Evolutionary conservation across 2,329 filamentous ascomycete genomes (phyloP), one percentile per base, ranked within the genome.

Genomic region (Trichoderma sp.): DNA sequence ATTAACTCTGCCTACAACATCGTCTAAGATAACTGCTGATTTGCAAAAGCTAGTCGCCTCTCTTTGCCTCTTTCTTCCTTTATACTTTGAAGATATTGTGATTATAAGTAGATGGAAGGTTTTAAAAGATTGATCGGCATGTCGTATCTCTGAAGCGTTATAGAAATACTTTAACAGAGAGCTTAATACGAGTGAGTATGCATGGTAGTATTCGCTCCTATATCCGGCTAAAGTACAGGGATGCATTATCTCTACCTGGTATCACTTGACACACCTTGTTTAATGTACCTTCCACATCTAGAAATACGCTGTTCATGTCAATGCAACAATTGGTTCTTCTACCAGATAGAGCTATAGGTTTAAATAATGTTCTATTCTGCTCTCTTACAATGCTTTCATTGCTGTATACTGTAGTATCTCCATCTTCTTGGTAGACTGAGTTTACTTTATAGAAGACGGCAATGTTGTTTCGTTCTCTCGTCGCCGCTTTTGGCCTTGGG

Each of bases 251-350:
- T 24, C 46, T 52, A 13, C 21, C 7, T 51, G n/a, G 13, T n/a
- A 63, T 63, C 59, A 63, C 46, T 63, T 63, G 59, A 63, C 30
- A 30, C 46, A 30, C 28, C 28, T 51, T 63, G 32, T 52, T 21
- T 63, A 26, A 52, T 32, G 46, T 63, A 63, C 59, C 59, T 63
- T 63, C 59, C 43, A 14, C 13, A 52, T 63, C 28, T 14, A 63
- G 46, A n/a, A 21, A 30, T 7, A 32, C n/a, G 39, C 11, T 59
- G 16, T 59, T 28, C 34, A 39, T 11, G 34, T 46, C 58, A 46
- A 28, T 13, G 49, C 5, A 51, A 54, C 16, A n/a, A 54, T 16
- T 13, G 6, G 14, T 16, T 54, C 7, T 10, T 54, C 3, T 6
- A 18, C 13, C 24, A 54, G 51, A 54, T 28, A 28, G 51, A 51